phyloP scores from a whole-genome alignment of 768 basidiomycete species.

The Hemileccinum rubropunctum region DNA sequence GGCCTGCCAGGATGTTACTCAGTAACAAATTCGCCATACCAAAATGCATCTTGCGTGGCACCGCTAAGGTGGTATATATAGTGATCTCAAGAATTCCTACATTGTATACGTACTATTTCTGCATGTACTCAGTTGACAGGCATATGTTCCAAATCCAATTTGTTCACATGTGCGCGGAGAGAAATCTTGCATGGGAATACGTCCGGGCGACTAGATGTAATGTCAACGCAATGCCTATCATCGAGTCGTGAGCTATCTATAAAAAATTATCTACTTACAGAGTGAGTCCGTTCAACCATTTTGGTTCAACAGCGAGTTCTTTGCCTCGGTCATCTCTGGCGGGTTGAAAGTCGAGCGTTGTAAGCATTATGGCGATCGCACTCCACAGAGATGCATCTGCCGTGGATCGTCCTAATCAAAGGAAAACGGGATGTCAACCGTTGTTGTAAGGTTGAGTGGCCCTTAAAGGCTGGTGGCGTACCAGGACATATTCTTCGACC shows the following conservation, averaged over 20 bases:
- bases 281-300: slow-evolving; percentile 8
- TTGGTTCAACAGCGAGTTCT: background rate
- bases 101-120: too few relatives aligned
- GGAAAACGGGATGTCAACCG: too few relatives aligned
- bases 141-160: background rate
- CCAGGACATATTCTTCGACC: slow-evolving; percentile 9
- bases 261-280: slow-evolving; percentile 1
- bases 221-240: background rate
- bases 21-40: too few relatives aligned
- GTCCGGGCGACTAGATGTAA: slow-evolving; percentile 5
- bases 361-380: slow-evolving; percentile 12
- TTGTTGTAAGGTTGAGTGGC: background rate
- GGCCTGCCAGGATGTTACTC: too few relatives aligned
- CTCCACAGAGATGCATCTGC: slow-evolving; percentile 8
- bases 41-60: too few relatives aligned
- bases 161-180: slow-evolving; percentile 3
- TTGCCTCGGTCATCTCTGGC: slow-evolving; percentile 1
- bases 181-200: slow-evolving; percentile 9
- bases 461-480: background rate
- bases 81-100: too few relatives aligned
- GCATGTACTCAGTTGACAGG: background rate
- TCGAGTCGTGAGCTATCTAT: background rate
- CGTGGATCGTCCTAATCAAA: background rate
- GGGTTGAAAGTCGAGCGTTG: slow-evolving; percentile 7
- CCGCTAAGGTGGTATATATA: too few relatives aligned